Base-by-base conservation (phyloP, 345 rosid species). In the Populus tremula region DNA sequence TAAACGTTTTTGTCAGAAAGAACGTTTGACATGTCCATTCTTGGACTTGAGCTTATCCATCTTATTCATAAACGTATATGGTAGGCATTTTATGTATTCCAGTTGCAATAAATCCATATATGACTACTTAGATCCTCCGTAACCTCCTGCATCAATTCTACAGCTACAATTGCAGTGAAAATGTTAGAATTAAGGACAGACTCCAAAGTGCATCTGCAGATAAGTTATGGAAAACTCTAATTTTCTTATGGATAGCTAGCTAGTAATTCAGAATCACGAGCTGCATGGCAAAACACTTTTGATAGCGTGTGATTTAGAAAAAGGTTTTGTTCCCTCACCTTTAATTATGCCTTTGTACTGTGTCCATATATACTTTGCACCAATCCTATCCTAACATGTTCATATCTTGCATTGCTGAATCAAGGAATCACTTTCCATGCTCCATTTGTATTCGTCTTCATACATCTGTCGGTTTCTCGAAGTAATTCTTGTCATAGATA, bases 181-280 rank as follows among this genome's bases (percentile, higher is more conserved):
- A 8, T 56, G 6, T 35, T 14, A 20, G 45, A 67, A 16, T 33
- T 18, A 36, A 35, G 20, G 41, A 18, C 38, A 18, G 6, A 2
- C 43, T 67, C 45, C 25, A 33, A 67, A 20, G 16, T 35, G 45
- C 23, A 33, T 67, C n/a, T 14, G 45, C 23, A 33, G 12, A 33
- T 67, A 14, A 67, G 16, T n/a, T 36, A 20, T 36, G 47, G 29
- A n/a, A n/a, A 59, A n/a, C 63, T n/a, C 5, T 59, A 59, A 59
- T 59, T 59, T n/a, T n/a, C 63, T 59, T 59, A 3, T 12, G 11
- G 68, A 10, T 4, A 65, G 68, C 38, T 4, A 65, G 68, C 38
- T 4, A 65, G n/a, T 21, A 35, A 25, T 69, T 69, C 72, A 21
- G 50, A 38, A 41, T 69, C 72, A 69, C 50, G 72, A 69, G 54